These are phyloP conservation scores for Rhododendron simsii DNA, from an alignment of 148 eudicot genomes.

Conservation along the genomic window DNA sequence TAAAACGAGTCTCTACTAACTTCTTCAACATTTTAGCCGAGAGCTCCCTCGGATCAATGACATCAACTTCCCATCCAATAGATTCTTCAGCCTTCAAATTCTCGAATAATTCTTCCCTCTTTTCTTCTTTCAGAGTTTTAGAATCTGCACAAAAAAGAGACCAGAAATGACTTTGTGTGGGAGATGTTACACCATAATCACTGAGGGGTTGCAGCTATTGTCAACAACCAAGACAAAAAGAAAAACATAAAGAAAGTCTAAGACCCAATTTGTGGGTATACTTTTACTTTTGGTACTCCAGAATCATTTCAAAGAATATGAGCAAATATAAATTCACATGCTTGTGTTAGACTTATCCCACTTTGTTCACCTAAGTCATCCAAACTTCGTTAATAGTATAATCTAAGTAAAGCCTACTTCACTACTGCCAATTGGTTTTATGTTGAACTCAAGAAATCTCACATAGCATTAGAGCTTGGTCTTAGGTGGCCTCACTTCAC, in stretches of 20 bases:
- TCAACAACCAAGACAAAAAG: not conserved
- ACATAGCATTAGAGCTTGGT: not conserved
- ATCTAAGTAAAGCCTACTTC: too few species aligned
- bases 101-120: slow-evolving; percentile 92
- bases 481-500: not conserved
- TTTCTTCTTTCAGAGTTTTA: slow-evolving; percentile 92
- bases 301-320: not conserved
- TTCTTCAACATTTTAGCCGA: slow-evolving; percentile 94
- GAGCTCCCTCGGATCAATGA: slow-evolving; percentile 87
- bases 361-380: not conserved
- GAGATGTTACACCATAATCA: not conserved
- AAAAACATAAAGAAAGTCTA: not conserved
- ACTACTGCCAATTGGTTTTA: not conserved
- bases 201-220: not conserved
- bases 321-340: not conserved
- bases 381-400: not conserved
- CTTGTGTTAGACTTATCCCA: not conserved
- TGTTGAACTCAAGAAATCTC: not conserved
- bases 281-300: not conserved
- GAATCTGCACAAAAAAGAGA: slow-evolving; percentile 54
- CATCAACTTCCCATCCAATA: slow-evolving; percentile 96
- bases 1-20: slow-evolving; percentile 35
- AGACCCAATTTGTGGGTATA: not conserved
- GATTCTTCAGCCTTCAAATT: slow-evolving; percentile 70
- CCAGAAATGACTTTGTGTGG: not conserved